Evolutionary conservation across 2,329 filamentous ascomycete genomes (phyloP).

Genomic region (Neocatenulostroma microsporum): DNA sequence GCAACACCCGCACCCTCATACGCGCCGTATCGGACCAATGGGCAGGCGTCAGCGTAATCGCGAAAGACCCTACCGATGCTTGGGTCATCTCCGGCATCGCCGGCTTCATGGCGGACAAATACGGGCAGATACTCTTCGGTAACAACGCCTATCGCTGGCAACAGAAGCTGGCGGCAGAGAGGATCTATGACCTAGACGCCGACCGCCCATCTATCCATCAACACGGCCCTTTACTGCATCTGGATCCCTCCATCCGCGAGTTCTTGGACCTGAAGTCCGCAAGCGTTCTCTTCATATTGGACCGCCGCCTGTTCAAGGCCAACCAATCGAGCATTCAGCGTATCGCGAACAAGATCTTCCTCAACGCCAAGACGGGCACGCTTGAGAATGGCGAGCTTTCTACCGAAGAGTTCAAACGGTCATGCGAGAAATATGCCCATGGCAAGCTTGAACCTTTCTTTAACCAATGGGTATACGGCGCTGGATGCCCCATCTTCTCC

Average conservation of each 20-base stretch:
- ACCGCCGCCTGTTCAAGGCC: constrained; percentile 81
- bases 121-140: constrained; percentile 82
- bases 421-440: constrained; percentile 82
- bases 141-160: constrained; percentile 92
- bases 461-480: constrained; percentile 81
- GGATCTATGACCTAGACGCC: constrained; percentile 71
- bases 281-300: constrained; percentile 85
- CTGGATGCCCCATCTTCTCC: constrained; percentile 80
- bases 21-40: constrained; percentile 85
- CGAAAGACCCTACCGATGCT: constrained; percentile 68
- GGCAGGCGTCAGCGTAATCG: constrained; percentile 90
- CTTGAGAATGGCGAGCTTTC: constrained; percentile 63
- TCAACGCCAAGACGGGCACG: constrained; percentile 76
- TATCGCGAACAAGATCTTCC: constrained; percentile 77
- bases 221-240: constrained; percentile 66
- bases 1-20: constrained; percentile 70
- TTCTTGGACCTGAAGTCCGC: constrained; percentile 89
- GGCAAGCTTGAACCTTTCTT: constrained; percentile 85
- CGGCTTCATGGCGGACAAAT: constrained; percentile 90
- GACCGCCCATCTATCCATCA: constrained; percentile 74
- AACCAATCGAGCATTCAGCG: constrained; percentile 74
- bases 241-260: constrained; percentile 78
- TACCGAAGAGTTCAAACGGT: constrained; percentile 67
- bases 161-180: constrained; percentile 76
- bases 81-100: constrained; percentile 89